A percentile compares a stretch with the other conserved stretches of the same genome.
Evolutionary conservation across 768 basidiomycete genomes (phyloP).

Genomic region (Coprinellus micaceus): DNA sequence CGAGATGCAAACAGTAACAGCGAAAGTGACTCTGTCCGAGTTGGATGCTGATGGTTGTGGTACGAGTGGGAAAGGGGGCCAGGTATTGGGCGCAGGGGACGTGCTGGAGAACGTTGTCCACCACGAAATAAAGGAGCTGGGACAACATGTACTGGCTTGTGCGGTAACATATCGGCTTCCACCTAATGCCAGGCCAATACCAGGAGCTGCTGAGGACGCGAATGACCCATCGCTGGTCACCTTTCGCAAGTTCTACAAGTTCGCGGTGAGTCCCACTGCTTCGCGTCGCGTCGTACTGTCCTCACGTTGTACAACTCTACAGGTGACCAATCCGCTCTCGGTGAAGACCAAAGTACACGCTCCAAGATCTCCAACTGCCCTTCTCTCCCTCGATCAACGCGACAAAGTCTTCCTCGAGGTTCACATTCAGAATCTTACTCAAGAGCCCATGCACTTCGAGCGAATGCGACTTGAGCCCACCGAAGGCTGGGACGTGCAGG

Average conservation of each 20-base stretch:
- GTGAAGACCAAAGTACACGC: constrained; percentile 93
- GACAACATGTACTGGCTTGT: constrained; percentile 85
- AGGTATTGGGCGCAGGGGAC: constrained; percentile 50
- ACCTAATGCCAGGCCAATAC: constrained; percentile 46
- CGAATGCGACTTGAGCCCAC: constrained; percentile 75
- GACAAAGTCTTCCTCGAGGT: constrained; percentile 89
- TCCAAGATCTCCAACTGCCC: constrained; percentile 68
- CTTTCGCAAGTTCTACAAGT: constrained; percentile 90
- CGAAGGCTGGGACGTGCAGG: constrained; percentile 59
- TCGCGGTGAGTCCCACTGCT: constrained; percentile 55
- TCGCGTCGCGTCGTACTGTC: not conserved
- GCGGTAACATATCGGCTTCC: constrained; percentile 80
- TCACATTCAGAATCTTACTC: constrained; percentile 85
- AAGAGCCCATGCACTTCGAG: constrained; percentile 73
- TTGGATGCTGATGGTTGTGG: constrained; percentile 45
- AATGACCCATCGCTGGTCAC: constrained; percentile 58
- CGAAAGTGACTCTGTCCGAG: constrained; percentile 61
- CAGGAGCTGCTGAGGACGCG: constrained; percentile 45
- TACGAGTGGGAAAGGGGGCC: constrained; percentile 21
- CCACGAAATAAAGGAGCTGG: constrained; percentile 92
- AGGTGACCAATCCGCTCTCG: constrained; percentile 93
- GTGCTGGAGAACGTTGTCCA: constrained; percentile 65
- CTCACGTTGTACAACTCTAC: constrained; percentile 2
- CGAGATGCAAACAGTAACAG: constrained; percentile 81
- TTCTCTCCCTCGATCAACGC: constrained; percentile 59